Evolutionary conservation across 169 alveolate species (phyloP).

Genomic region (Toxoplasma gondii): DNA sequence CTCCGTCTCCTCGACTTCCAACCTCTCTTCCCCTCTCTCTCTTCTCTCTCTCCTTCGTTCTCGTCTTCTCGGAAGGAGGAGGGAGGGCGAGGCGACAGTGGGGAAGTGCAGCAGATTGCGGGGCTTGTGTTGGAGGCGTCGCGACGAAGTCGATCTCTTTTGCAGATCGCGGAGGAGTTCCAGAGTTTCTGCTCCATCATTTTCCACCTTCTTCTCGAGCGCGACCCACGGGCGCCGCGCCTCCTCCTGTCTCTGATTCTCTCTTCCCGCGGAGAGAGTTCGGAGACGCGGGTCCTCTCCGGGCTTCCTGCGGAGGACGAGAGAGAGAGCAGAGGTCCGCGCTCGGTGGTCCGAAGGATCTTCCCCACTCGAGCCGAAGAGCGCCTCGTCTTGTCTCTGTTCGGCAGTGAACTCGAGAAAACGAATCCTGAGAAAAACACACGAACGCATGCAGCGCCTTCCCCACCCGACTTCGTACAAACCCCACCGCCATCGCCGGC

Average conservation of each 20-base stretch:
- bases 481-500: too few relatives aligned
- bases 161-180: conserved; percentile 10
- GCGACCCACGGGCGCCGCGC: background rate
- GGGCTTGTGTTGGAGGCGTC: background rate
- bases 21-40: background rate
- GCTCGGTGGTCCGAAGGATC: background rate
- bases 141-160: background rate
- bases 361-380: background rate
- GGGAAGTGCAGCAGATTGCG: background rate
- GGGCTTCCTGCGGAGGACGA: background rate
- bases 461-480: background rate
- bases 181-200: background rate
- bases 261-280: background rate
- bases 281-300: background rate
- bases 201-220: background rate
- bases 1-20: background rate
- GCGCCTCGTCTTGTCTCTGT: background rate
- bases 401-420: too few relatives aligned
- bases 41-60: background rate
- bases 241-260: background rate
- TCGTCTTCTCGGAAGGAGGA: background rate
- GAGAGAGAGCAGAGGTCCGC: background rate
- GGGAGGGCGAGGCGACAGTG: background rate
- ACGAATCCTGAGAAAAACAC: background rate
- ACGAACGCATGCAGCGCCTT: background rate